Conservation (phyloP, 768 basidiomycete species). For the Cubamyces sp. region DNA sequence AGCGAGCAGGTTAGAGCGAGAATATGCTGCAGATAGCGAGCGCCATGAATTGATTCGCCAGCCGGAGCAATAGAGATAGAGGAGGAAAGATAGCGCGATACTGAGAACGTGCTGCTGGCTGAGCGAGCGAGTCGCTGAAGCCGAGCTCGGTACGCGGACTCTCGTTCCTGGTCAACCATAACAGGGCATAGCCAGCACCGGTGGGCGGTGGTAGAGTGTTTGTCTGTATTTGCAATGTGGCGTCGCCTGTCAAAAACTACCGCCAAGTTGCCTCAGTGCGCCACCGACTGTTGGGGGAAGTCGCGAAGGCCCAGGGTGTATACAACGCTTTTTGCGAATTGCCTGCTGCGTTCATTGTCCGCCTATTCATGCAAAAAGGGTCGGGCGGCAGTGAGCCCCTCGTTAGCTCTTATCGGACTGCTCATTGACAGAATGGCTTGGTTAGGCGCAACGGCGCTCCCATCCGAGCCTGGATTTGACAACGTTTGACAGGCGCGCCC, state of each 20-base stretch:
- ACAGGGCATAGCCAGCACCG: constrained; percentile 4
- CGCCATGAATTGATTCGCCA: neutral
- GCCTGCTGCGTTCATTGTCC: neutral
- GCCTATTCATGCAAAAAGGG: neutral
- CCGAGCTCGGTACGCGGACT: constrained; percentile 1
- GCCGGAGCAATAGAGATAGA: neutral
- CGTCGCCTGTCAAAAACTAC: constrained; percentile 7
- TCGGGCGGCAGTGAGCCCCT: neutral
- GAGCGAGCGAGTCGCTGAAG: neutral
- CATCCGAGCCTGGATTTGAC: neutral
- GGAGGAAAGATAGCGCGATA: neutral
- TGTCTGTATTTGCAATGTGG: constrained; percentile 16
- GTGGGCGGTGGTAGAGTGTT: constrained; percentile 8
- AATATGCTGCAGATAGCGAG: no score
- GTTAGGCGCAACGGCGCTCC: neutral
- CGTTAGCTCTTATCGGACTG: neutral
- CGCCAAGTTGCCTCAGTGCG: constrained; percentile 1
- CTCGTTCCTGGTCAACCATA: constrained; percentile 16
- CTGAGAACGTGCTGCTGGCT: neutral
- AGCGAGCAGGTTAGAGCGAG: neutral
- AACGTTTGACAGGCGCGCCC: neutral
- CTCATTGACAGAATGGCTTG: neutral
- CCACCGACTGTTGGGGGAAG: constrained; percentile 26
- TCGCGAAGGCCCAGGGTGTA: neutral
- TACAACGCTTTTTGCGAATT: neutral